phyloP scores from a whole-genome alignment of 208 protist genomes.

The Crithidia acanthocephali region DNA sequence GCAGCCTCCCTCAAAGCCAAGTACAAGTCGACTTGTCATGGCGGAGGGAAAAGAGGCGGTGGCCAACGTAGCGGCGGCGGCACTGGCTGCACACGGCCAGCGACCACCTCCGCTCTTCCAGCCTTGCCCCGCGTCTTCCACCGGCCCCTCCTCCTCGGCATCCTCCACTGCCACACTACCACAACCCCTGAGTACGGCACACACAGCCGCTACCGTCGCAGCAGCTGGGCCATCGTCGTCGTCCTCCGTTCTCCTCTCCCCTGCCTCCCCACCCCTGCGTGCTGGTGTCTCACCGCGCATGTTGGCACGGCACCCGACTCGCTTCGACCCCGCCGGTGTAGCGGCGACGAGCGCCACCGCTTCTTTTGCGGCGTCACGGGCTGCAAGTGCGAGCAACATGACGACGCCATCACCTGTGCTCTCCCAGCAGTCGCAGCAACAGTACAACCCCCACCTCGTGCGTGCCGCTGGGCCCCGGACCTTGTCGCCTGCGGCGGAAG shows the following conservation, averaged over 20 bases:
- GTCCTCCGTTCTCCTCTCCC: background rate
- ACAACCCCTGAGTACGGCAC: too few relatives aligned
- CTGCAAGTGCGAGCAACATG: slow-evolving; percentile 17
- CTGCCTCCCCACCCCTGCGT: slow-evolving; percentile 47
- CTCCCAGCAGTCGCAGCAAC: slow-evolving; percentile 9
- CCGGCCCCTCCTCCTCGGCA: background rate
- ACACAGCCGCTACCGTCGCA: too few relatives aligned
- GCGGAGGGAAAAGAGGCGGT: too few relatives aligned
- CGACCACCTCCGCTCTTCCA: slow-evolving; percentile 8
- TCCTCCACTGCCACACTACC: background rate
- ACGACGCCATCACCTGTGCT: slow-evolving; percentile 4
- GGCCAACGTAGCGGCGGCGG: background rate
- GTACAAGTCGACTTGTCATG: background rate
- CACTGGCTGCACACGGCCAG: background rate
- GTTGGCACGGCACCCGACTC: slow-evolving; percentile 42
- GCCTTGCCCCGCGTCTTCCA: background rate
- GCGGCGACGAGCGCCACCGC: background rate
- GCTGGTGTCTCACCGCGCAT: slow-evolving; percentile 61
- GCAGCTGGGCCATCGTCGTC: background rate
- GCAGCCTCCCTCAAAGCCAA: background rate
- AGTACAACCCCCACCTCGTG: background rate
- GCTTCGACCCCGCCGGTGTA: slow-evolving; percentile 6
- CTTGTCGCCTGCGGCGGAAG: too few relatives aligned
- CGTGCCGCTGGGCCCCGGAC: too few relatives aligned
- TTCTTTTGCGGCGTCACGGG: slow-evolving; percentile 4